Evolutionary conservation across 768 basidiomycete genomes (phyloP).

Genomic region (Amanita inopinata): DNA sequence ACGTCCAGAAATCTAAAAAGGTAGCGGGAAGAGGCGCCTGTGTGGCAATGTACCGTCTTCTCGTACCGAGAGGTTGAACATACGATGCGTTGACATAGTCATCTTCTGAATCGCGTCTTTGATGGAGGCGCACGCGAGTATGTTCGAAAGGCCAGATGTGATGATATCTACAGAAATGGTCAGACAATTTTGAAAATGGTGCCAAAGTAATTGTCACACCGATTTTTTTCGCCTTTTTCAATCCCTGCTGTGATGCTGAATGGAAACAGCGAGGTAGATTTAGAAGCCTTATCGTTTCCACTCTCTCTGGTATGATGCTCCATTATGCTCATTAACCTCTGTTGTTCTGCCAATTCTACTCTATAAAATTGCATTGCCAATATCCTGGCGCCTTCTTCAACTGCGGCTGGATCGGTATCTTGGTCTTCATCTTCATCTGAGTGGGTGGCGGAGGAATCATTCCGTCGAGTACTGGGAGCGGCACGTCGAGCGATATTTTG

Average conservation of each 20-base stretch:
- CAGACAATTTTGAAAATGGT: not conserved
- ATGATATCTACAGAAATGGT: conserved; percentile 52
- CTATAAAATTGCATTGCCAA: conserved; percentile 91
- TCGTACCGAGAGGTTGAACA: conserved; percentile 79
- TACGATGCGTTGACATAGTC: conserved; percentile 97
- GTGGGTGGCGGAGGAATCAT: conserved; percentile 18
- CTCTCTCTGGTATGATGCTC: conserved; percentile 74
- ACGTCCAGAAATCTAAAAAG: conserved; percentile 92
- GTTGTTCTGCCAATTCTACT: conserved; percentile 87
- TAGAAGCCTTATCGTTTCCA: conserved; percentile 15
- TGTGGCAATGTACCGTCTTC: conserved; percentile 84
- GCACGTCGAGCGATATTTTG: conserved; percentile 57
- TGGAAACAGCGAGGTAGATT: conserved; percentile 39
- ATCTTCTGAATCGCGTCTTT: conserved; percentile 30
- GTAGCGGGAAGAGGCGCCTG: conserved; percentile 91
- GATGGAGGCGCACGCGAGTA: conserved; percentile 70
- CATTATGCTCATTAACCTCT: conserved; percentile 84
- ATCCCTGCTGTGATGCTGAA: conserved; percentile 94
- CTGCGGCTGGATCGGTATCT: conserved; percentile 21
- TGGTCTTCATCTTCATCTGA: conserved; percentile 20
- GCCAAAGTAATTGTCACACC: conserved; percentile 33
- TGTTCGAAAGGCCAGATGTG: conserved; percentile 99
- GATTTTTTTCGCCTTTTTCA: conserved; percentile 90
- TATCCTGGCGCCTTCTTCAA: conserved; percentile 65
- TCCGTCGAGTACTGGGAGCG: conserved; percentile 17